A percentile compares a stretch with the other conserved stretches of the same genome.
phyloP scores from a whole-genome alignment of 345 rosid genomes.

The Brassica cretica region DNA sequence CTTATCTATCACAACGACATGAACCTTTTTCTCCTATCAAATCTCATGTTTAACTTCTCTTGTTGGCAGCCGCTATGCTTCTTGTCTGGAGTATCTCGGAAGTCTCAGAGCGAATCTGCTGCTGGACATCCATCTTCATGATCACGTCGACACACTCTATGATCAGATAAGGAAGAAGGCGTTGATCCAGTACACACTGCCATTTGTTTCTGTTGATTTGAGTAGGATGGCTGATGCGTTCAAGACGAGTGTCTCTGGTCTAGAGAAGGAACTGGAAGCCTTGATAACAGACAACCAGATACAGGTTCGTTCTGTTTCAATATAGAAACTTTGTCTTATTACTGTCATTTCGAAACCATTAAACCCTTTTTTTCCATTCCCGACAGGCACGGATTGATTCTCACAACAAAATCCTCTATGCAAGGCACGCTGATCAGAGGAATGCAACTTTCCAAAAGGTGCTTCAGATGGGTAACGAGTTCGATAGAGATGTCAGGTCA shows the following conservation, averaged over 20 bases:
- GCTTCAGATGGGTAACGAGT: constrained; percentile 86
- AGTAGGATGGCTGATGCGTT: constrained; percentile 96
- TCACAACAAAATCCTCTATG: constrained; percentile 93
- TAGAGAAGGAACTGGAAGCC: constrained; percentile 87
- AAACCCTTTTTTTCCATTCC: not conserved
- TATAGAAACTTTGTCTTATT: not conserved
- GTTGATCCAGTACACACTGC: constrained; percentile 91
- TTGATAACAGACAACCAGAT: constrained; percentile 95
- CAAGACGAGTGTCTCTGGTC: constrained; percentile 78
- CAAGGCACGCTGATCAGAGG: constrained; percentile 97
- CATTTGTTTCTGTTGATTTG: constrained; percentile 96
- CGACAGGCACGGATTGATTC: constrained; percentile 97
- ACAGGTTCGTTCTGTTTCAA: constrained; percentile 55
- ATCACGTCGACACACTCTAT: constrained; percentile 79
- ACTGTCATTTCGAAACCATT: not conserved
- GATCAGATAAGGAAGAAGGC: constrained; percentile 96
- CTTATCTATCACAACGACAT: not conserved
- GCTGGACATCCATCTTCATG: constrained; percentile 92
- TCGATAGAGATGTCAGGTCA: constrained; percentile 82
- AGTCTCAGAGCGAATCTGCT: constrained; percentile 80
- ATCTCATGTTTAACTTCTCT: not conserved
- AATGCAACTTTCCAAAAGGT: constrained; percentile 93
- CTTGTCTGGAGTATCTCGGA: constrained; percentile 88
- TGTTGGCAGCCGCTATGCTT: constrained; percentile 82
- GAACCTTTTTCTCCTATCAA: not conserved